Percentiles rank a stretch among this genome's conserved stretches.
phyloP scores from a whole-genome alignment of 495 filamentous ascomycete species.

The Lasiosphaeria hispida region DNA sequence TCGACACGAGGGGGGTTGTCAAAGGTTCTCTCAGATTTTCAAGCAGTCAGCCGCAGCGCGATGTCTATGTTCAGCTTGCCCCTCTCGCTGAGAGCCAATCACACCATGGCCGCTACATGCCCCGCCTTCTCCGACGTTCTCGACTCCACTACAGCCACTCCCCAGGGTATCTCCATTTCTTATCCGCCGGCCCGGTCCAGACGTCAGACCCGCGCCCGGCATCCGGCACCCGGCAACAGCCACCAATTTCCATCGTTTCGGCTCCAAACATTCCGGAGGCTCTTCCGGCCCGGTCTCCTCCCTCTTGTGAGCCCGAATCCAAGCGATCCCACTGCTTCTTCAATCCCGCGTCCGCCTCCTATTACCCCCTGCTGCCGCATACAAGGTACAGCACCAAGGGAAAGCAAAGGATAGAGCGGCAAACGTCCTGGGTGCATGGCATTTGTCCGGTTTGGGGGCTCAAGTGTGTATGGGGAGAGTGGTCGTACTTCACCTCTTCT shows the following conservation, averaged over 20 bases:
- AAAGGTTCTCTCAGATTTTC: neutral
- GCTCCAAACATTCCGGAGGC: no score
- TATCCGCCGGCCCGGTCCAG: neutral
- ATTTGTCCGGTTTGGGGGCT: constrained; percentile 1
- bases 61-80: constrained; percentile 3
- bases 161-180: constrained; percentile 6
- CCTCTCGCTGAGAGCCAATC: neutral
- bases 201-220: neutral
- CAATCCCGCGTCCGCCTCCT: no score
- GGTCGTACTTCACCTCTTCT: constrained; percentile 24
- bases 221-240: neutral
- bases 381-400: no score
- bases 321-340: no score
- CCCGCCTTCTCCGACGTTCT: neutral
- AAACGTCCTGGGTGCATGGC: no score
- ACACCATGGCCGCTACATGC: neutral
- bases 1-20: neutral
- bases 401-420: no score
- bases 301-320: no score
- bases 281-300: no score
- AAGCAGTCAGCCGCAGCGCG: constrained; percentile 5
- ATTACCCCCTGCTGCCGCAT: no score
- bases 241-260: neutral
- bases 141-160: no score
- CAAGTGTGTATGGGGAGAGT: neutral